Evolutionary conservation across 805 yeast species (phyloP).

Genomic region (Cyberlindnera suaveolens): DNA sequence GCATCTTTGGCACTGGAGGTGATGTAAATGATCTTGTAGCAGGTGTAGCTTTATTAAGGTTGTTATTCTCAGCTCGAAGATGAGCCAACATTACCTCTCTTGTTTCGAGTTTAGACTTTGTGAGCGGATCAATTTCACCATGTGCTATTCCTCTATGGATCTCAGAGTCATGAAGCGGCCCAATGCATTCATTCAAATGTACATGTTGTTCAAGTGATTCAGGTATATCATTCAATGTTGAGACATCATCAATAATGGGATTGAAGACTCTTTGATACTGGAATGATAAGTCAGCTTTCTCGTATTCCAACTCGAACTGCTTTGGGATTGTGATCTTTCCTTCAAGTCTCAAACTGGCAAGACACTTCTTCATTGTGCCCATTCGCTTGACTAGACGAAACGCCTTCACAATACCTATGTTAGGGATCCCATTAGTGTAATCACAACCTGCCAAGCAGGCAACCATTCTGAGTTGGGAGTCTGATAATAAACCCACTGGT

Average conservation of each 20-base stretch:
- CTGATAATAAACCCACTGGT: slow-evolving; percentile 44
- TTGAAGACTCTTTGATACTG: slow-evolving; percentile 81
- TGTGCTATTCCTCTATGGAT: slow-evolving; percentile 50
- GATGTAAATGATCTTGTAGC: slow-evolving; percentile 4
- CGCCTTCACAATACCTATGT: slow-evolving; percentile 78
- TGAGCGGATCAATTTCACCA: slow-evolving; percentile 64
- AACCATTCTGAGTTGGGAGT: slow-evolving; percentile 59
- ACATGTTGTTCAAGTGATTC: slow-evolving; percentile 22
- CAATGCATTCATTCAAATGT: slow-evolving; percentile 34
- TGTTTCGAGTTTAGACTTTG: slow-evolving; percentile 13
- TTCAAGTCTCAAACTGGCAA: slow-evolving; percentile 51
- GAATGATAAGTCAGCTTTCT: slow-evolving; percentile 71
- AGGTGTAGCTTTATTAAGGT: neutral
- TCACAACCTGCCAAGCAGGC: slow-evolving; percentile 97
- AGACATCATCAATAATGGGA: slow-evolving; percentile 44
- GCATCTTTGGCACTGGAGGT: neutral
- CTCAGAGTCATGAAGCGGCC: slow-evolving; percentile 32
- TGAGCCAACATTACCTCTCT: slow-evolving; percentile 14
- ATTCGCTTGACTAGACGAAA: slow-evolving; percentile 49
- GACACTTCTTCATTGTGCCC: slow-evolving; percentile 46
- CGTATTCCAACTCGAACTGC: slow-evolving; percentile 52
- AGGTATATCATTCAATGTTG: slow-evolving; percentile 55
- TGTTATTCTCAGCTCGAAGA: neutral
- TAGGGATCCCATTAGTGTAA: slow-evolving; percentile 80
- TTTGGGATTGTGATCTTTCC: slow-evolving; percentile 53